Percentiles rank a stretch among this genome's conserved stretches.
Conservation (phyloP, 345 rosid genomes). For the Ceriops zippeliana region DNA sequence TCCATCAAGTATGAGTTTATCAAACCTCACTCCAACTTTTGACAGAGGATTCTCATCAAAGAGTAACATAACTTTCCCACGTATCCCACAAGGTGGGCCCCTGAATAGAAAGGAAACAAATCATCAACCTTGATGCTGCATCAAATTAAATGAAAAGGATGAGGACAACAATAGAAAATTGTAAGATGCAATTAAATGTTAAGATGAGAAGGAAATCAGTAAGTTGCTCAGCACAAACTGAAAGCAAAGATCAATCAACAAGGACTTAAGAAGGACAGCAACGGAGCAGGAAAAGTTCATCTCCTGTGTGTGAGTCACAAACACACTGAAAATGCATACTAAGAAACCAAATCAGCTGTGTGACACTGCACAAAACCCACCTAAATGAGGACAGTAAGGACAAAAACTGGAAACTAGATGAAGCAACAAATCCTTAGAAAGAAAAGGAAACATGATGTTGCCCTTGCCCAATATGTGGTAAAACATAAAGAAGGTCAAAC, state of each 20-base stretch:
- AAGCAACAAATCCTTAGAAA: neutral
- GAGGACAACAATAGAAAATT: neutral
- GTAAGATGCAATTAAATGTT: neutral
- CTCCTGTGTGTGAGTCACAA: too few species aligned
- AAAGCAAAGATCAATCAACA: too few species aligned
- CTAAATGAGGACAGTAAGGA: neutral
- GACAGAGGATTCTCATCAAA: constrained; percentile 72
- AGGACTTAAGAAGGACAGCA: too few species aligned
- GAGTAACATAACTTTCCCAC: constrained; percentile 62
- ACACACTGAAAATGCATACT: too few species aligned
- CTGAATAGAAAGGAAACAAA: constrained; percentile 29
- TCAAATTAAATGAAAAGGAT: neutral
- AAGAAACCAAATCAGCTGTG: too few species aligned
- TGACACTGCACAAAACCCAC: too few species aligned
- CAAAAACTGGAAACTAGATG: neutral
- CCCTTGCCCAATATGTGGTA: too few species aligned
- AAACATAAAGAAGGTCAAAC: too few species aligned
- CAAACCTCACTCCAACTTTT: constrained; percentile 86
- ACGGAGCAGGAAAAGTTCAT: too few species aligned
- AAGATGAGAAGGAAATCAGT: neutral
- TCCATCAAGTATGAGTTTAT: constrained; percentile 69
- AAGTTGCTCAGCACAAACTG: neutral
- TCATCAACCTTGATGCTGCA: neutral
- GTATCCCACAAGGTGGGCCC: constrained; percentile 60
- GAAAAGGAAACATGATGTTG: neutral